Percentiles rank a stretch among this genome's conserved stretches.
Conservation (phyloP, 2,329 filamentous ascomycete species). For the Scytalidium lignicola region DNA sequence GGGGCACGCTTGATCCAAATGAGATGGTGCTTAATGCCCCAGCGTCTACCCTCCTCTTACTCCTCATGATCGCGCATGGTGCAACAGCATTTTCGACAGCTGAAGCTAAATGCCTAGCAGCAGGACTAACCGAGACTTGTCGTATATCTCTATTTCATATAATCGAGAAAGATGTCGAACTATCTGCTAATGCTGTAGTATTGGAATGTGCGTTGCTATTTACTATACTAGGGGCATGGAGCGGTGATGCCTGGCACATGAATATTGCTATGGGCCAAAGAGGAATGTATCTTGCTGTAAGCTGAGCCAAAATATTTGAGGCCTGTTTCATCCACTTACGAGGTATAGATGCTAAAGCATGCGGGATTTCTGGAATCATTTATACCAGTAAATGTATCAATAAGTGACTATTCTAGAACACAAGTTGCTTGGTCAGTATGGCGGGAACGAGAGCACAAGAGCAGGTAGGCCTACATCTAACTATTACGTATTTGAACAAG, state of each 20-base stretch:
- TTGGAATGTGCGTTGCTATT: slow-evolving; percentile 63
- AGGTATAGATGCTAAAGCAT: slow-evolving; percentile 58
- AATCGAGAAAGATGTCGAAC: slow-evolving; percentile 65
- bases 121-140: slow-evolving; percentile 64
- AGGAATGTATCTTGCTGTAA: slow-evolving; percentile 64
- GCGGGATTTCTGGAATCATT: slow-evolving; percentile 59
- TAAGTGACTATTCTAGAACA: slow-evolving; percentile 36
- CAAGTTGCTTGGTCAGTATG: slow-evolving; percentile 58
- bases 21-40: slow-evolving; percentile 63
- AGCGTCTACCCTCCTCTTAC: slow-evolving; percentile 58
- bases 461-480: slow-evolving; percentile 40
- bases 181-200: slow-evolving; percentile 60
- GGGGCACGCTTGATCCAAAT: slow-evolving; percentile 59
- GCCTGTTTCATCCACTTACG: slow-evolving; percentile 1
- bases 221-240: slow-evolving; percentile 65
- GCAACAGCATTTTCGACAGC: slow-evolving; percentile 60
- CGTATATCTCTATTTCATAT: slow-evolving; percentile 68
- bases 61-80: slow-evolving; percentile 69
- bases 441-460: slow-evolving; percentile 59
- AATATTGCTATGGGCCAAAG: slow-evolving; percentile 70
- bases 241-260: slow-evolving; percentile 74
- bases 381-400: slow-evolving; percentile 35
- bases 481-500: too few species aligned
- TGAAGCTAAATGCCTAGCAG: slow-evolving; percentile 60
- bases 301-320: slow-evolving; percentile 14